These are phyloP conservation scores for Fusarium albosuccineum DNA, from an alignment of 2,329 filamentous ascomycete genomes.

Conservation along the genomic window DNA sequence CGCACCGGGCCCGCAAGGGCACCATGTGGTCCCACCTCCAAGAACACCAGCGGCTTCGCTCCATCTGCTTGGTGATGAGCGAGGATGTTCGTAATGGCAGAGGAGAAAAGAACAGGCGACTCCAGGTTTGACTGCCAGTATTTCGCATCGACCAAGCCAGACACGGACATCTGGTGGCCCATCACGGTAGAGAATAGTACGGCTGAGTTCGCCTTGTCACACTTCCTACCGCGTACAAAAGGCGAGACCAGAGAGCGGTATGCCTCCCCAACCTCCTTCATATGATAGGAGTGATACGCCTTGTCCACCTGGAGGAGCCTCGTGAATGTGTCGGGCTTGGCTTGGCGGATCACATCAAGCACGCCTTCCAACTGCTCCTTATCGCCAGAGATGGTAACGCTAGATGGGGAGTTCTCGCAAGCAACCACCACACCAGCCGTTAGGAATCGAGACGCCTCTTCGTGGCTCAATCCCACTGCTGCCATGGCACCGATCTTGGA, in stretches of 20 bases:
- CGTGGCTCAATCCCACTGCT: slow-evolving; percentile 53
- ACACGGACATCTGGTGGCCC: background rate
- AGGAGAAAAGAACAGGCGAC: slow-evolving; percentile 45
- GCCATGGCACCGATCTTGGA: slow-evolving; percentile 52
- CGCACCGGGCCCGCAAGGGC: slow-evolving; percentile 43
- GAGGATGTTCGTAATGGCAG: slow-evolving; percentile 22
- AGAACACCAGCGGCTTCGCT: slow-evolving; percentile 17
- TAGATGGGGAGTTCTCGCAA: slow-evolving; percentile 54
- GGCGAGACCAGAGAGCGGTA: slow-evolving; percentile 39
- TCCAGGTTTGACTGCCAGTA: slow-evolving; percentile 51
- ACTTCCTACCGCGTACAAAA: slow-evolving; percentile 1
- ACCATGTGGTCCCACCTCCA: slow-evolving; percentile 47
- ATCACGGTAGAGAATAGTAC: slow-evolving; percentile 15
- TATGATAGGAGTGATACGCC: slow-evolving; percentile 59
- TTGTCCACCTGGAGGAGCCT: slow-evolving; percentile 53
- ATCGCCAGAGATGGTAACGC: slow-evolving; percentile 54
- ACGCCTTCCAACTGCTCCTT: slow-evolving; percentile 39
- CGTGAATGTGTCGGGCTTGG: slow-evolving; percentile 48
- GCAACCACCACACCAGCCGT: slow-evolving; percentile 46
- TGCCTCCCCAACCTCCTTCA: slow-evolving; percentile 44
- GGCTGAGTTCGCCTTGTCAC: background rate
- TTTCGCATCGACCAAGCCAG: slow-evolving; percentile 19
- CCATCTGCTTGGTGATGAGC: background rate
- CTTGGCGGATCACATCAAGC: slow-evolving; percentile 47
- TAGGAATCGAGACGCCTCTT: slow-evolving; percentile 42